Conservation (phyloP, 2,329 filamentous ascomycete genomes). For the Fusarium hostae region DNA sequence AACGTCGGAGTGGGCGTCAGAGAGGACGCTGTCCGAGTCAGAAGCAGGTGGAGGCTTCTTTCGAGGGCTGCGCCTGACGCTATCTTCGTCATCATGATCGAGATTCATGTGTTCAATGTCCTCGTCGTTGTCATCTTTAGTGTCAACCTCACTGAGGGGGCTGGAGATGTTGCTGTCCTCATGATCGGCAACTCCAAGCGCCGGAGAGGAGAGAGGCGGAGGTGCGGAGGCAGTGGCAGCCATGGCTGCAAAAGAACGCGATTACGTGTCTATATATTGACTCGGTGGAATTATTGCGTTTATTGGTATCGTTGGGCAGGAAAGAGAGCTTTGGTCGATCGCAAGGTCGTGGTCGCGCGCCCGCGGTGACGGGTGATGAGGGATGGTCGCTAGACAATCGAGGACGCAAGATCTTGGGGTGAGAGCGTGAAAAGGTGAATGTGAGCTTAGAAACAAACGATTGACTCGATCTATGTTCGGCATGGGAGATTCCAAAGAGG, state of each 20-base stretch:
- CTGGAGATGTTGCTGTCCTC: conserved; percentile 83
- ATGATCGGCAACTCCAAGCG: conserved; percentile 55
- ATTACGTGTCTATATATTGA: conserved; percentile 25
- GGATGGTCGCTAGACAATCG: conserved; percentile 23
- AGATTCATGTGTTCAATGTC: conserved; percentile 69
- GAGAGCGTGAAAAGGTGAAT: background rate
- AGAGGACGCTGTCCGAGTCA: conserved; percentile 65
- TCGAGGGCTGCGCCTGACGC: conserved; percentile 44
- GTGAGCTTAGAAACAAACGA: conserved; percentile 10
- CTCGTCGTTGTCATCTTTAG: conserved; percentile 78
- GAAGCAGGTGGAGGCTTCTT: conserved; percentile 49
- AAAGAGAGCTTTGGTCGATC: conserved; percentile 19
- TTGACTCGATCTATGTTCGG: conserved; percentile 10
- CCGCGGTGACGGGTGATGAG: conserved; percentile 23
- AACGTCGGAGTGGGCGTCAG: conserved; percentile 60
- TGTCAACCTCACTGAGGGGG: conserved; percentile 91
- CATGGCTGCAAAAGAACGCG: conserved; percentile 53
- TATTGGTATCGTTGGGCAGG: conserved; percentile 5
- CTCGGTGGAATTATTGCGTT: conserved; percentile 7
- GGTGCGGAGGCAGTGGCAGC: conserved; percentile 63
- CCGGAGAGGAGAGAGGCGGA: conserved; percentile 59
- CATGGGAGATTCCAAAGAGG: conserved; percentile 23
- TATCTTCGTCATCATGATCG: conserved; percentile 51
- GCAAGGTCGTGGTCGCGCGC: conserved; percentile 39
- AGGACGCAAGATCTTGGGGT: conserved; percentile 3